These are phyloP conservation scores for Lophiostoma macrostomum DNA, from an alignment of 495 filamentous ascomycete species.

Conservation along the genomic window DNA sequence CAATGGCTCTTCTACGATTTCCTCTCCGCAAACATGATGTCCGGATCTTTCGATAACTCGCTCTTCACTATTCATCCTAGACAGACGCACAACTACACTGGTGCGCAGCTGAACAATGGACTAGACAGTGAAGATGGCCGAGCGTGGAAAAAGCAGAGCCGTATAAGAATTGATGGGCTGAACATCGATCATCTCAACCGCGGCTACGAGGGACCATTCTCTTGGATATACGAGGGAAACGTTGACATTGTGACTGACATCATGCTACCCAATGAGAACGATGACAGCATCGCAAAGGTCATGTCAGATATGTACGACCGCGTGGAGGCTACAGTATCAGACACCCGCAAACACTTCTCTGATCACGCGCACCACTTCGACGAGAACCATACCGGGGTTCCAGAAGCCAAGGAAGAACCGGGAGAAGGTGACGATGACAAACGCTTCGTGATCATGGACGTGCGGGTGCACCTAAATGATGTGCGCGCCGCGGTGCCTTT, in stretches of 20 bases:
- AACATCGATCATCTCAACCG: slow-evolving; percentile 96
- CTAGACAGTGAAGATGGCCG: slow-evolving; percentile 50
- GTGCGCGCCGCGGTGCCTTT: slow-evolving; percentile 87
- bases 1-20: slow-evolving; percentile 99
- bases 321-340: slow-evolving; percentile 81
- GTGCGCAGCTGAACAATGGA: slow-evolving; percentile 52
- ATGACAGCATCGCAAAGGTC: slow-evolving; percentile 85
- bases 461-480: slow-evolving; percentile 86
- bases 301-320: slow-evolving; percentile 93
- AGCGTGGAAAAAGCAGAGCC: slow-evolving; percentile 88
- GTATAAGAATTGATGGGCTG: slow-evolving; percentile 85
- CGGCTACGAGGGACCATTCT: slow-evolving; percentile 89
- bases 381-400: slow-evolving; percentile 19
- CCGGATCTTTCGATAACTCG: slow-evolving; percentile 90
- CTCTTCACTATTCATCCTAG: slow-evolving; percentile 95
- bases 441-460: slow-evolving; percentile 81
- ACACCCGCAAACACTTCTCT: slow-evolving; percentile 14
- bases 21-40: slow-evolving; percentile 90
- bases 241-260: slow-evolving; percentile 96
- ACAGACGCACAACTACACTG: slow-evolving; percentile 72
- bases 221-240: slow-evolving; percentile 94
- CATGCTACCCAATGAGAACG: slow-evolving; percentile 81
- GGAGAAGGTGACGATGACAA: slow-evolving; percentile 48
- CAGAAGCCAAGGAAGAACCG: background rate
- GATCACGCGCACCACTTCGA: slow-evolving; percentile 16